These are phyloP conservation scores for Trichoderma simmonsii DNA, from an alignment of 2,329 filamentous ascomycete species.

Conservation along the genomic window DNA sequence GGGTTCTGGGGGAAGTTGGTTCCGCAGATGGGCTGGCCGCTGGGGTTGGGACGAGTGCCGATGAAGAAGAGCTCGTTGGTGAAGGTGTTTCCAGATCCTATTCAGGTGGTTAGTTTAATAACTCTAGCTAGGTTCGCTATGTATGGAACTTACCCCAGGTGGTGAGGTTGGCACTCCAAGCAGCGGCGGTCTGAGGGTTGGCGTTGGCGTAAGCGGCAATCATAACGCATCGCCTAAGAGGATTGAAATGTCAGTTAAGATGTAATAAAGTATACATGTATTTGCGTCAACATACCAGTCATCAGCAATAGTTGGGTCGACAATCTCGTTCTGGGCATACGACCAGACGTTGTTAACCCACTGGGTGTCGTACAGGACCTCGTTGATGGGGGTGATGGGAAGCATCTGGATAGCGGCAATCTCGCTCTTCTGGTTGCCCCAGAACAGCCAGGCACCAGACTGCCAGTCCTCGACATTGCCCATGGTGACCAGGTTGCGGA, in stretches of 20 bases:
- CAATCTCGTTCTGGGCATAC: slow-evolving; percentile 24
- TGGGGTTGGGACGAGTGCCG: slow-evolving; percentile 26
- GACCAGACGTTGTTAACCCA: slow-evolving; percentile 27
- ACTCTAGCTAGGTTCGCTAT: no score
- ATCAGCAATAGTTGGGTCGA: slow-evolving; percentile 24
- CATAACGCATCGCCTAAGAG: slow-evolving; percentile 24
- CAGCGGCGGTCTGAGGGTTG: slow-evolving; percentile 24
- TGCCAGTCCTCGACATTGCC: slow-evolving; percentile 27
- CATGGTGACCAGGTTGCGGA: slow-evolving; percentile 22
- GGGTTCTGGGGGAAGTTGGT: slow-evolving; percentile 25
- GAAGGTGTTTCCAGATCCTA: slow-evolving; percentile 25
- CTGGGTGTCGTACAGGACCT: slow-evolving; percentile 23
- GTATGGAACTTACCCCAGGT: slow-evolving; percentile 21
- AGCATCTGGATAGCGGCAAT: slow-evolving; percentile 20
- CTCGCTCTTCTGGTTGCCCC: slow-evolving; percentile 15
- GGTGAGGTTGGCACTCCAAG: slow-evolving; percentile 25
- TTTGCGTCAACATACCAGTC: slow-evolving; percentile 20
- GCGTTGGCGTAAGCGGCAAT: slow-evolving; percentile 26
- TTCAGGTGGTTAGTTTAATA: background rate
- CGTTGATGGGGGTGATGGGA: slow-evolving; percentile 17
- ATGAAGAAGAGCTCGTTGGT: slow-evolving; percentile 28
- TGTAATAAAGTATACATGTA: background rate
- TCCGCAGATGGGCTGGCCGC: slow-evolving; percentile 24
- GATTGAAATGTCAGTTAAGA: background rate
- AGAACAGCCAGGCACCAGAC: slow-evolving; percentile 25